Evolutionary conservation across 1,284 basidiomycete species (phyloP).

Genomic region (Ustilago cynodontis): DNA sequence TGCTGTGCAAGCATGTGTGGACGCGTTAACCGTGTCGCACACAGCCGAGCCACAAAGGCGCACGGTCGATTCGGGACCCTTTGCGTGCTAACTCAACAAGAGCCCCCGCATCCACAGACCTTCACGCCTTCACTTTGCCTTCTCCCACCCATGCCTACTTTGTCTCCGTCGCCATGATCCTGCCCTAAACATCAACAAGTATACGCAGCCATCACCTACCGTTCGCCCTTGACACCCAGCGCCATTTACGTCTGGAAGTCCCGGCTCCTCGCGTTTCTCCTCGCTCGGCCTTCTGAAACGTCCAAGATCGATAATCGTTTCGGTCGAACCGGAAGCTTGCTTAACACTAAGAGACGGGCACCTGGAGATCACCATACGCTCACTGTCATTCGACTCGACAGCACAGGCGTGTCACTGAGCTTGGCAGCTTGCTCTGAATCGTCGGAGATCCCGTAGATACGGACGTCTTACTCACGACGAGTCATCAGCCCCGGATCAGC

Average conservation of each 20-base stretch:
- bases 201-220: neutral
- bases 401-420: neutral
- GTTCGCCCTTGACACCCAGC: neutral
- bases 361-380: no score
- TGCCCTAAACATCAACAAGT: neutral
- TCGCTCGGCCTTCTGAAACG: no score
- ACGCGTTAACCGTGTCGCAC: neutral
- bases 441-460: neutral
- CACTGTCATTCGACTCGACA: neutral
- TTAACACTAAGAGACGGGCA: no score
- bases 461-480: neutral
- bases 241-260: no score
- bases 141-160: neutral
- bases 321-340: no score
- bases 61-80: constrained; percentile 5
- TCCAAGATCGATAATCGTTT: no score
- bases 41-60: neutral
- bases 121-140: neutral
- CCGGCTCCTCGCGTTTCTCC: no score
- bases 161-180: neutral
- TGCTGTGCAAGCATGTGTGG: neutral
- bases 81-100: no score
- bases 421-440: neutral
- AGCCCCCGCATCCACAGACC: neutral
- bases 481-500: neutral